phyloP scores from a whole-genome alignment of 306 rosid species.

The Mimosa pudica region DNA sequence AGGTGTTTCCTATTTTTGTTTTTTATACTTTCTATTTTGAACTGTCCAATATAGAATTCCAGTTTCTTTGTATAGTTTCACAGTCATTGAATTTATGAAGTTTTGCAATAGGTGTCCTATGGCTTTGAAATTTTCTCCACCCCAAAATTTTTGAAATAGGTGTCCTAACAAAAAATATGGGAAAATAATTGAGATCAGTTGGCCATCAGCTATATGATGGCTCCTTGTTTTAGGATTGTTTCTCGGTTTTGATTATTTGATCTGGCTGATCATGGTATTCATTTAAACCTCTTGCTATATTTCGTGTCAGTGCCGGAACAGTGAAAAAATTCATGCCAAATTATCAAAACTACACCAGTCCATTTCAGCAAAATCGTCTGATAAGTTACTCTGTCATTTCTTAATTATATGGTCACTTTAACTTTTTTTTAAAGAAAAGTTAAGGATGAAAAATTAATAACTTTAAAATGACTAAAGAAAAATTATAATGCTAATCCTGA shows the following conservation, averaged over 20 bases:
- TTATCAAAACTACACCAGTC: background rate
- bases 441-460: no score
- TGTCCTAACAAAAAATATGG: background rate
- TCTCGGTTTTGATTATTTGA: background rate
- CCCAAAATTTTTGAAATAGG: no score
- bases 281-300: background rate
- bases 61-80: constrained; percentile 32
- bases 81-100: background rate
- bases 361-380: background rate
- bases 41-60: background rate
- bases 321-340: background rate
- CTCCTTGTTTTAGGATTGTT: background rate
- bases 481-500: constrained; percentile 4
- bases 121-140: background rate
- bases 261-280: background rate
- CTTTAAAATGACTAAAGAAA: no score
- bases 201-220: background rate
- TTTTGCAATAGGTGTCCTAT: background rate
- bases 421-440: no score
- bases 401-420: no score
- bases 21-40: background rate
- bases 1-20: constrained; percentile 17
- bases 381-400: background rate
- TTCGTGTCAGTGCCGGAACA: background rate
- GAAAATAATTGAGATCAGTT: background rate